Evolutionary conservation across 2,329 filamentous ascomycete species (phyloP).

Genomic region (Amphichorda felina): DNA sequence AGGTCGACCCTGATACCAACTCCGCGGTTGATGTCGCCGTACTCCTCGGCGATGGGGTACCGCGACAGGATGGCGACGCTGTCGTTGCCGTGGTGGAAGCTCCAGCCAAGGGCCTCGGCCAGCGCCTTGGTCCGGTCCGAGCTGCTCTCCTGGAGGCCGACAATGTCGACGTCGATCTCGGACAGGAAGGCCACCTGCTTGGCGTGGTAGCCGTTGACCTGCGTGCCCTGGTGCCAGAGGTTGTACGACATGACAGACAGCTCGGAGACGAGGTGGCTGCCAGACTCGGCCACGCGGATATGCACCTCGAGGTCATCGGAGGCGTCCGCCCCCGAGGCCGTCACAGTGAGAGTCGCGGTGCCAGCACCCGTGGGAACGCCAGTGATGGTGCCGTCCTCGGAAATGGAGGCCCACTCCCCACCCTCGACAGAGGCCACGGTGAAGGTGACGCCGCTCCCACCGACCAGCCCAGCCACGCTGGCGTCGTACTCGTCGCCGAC

Average conservation of each 20-base stretch:
- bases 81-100: slow-evolving; percentile 19
- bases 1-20: slow-evolving; percentile 21
- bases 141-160: slow-evolving; percentile 24
- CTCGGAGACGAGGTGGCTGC: slow-evolving; percentile 16
- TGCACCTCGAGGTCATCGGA: slow-evolving; percentile 14
- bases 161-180: slow-evolving; percentile 18
- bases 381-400: slow-evolving; percentile 18
- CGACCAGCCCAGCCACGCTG: slow-evolving; percentile 18
- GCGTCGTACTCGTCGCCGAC: slow-evolving; percentile 18
- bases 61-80: slow-evolving; percentile 22
- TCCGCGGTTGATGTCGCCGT: slow-evolving; percentile 12
- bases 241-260: slow-evolving; percentile 25
- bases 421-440: slow-evolving; percentile 9
- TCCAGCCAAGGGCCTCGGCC: slow-evolving; percentile 25
- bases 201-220: slow-evolving; percentile 21
- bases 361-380: slow-evolving; percentile 16
- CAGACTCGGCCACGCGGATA: slow-evolving; percentile 17
- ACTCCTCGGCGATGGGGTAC: slow-evolving; percentile 22
- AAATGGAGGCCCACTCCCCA: slow-evolving; percentile 19
- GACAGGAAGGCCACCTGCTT: slow-evolving; percentile 25
- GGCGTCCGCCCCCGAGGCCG: slow-evolving; percentile 15
- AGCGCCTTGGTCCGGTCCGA: slow-evolving; percentile 18
- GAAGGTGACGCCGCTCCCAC: slow-evolving; percentile 12
- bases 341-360: slow-evolving; percentile 12
- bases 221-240: slow-evolving; percentile 24